Percentiles rank a stretch among this genome's conserved stretches.
phyloP scores from a whole-genome alignment of 1,284 basidiomycete species.

The Psilocybe mexicana region DNA sequence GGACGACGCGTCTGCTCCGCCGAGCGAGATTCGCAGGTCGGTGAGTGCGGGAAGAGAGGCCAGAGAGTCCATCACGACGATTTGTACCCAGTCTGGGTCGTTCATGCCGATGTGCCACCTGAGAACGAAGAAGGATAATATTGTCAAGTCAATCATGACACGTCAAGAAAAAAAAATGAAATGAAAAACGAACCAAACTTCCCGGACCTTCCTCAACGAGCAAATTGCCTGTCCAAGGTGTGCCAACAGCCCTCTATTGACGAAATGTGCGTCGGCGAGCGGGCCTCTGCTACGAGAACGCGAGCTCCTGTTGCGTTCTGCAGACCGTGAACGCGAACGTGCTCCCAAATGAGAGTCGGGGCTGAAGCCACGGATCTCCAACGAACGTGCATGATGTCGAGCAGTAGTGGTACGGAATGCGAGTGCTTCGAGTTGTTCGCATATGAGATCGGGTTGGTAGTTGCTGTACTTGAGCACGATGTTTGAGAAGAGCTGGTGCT shows the following conservation, averaged over 20 bases:
- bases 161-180: neutral
- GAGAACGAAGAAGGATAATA: neutral
- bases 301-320: conserved; percentile 17
- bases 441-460: conserved; percentile 21
- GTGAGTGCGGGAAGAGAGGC: conserved; percentile 16
- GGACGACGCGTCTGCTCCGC: conserved; percentile 11
- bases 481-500: conserved; percentile 21
- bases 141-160: neutral
- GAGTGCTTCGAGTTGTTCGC: conserved; percentile 20
- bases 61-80: conserved; percentile 22
- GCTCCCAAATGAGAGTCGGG: conserved; percentile 21
- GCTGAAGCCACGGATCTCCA: conserved; percentile 21
- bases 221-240: conserved; percentile 21
- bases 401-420: conserved; percentile 14
- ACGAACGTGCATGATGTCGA: conserved; percentile 16
- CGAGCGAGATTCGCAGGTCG: conserved; percentile 18
- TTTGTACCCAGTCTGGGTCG: conserved; percentile 22
- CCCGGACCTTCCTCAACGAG: conserved; percentile 17
- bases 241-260: conserved; percentile 14
- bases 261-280: conserved; percentile 16
- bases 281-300: conserved; percentile 21
- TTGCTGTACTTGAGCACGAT: conserved; percentile 23
- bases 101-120: conserved; percentile 21
- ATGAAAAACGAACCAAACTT: conserved; percentile 17
- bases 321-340: conserved; percentile 20